Conservation (phyloP, 2,329 filamentous ascomycete genomes). For the Xylaria sp. region DNA sequence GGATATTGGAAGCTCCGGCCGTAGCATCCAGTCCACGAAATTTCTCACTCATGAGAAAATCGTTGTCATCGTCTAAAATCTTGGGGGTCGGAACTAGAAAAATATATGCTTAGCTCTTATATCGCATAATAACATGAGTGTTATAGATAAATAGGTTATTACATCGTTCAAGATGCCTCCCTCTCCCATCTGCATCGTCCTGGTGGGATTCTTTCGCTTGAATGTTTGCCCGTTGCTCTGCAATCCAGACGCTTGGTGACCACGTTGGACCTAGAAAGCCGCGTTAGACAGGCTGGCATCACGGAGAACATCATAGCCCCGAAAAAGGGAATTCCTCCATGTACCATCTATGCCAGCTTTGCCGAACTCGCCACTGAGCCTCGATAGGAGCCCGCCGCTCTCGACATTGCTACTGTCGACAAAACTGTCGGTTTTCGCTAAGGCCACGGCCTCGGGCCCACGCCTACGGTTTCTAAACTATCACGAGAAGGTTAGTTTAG, state of each 20-base stretch:
- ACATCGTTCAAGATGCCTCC: neutral
- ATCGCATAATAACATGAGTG: too few relatives aligned
- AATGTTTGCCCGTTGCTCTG: neutral
- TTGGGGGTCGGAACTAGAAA: conserved; percentile 26
- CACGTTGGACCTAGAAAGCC: neutral
- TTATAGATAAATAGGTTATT: too few relatives aligned
- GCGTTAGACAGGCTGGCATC: neutral
- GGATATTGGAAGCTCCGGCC: neutral
- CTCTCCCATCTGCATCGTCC: neutral
- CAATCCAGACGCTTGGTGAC: neutral
- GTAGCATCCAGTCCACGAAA: conserved; percentile 29
- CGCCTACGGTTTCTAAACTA: conserved; percentile 44
- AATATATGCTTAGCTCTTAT: too few relatives aligned
- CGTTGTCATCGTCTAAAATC: conserved; percentile 36
- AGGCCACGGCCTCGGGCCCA: conserved; percentile 51
- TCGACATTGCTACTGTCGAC: conserved; percentile 45
- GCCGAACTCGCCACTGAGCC: conserved; percentile 39
- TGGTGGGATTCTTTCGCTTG: neutral
- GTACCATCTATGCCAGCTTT: conserved; percentile 21
- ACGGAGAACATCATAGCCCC: neutral
- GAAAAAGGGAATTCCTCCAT: neutral
- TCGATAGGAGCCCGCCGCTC: conserved; percentile 41
- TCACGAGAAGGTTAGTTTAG: conserved; percentile 24
- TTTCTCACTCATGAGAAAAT: conserved; percentile 37
- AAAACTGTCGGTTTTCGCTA: conserved; percentile 51